Percentiles rank a stretch among this genome's conserved stretches.
Evolutionary conservation across 2,329 filamentous ascomycete genomes (phyloP).

Genomic region (Arthrobotrys pseudoclavata): DNA sequence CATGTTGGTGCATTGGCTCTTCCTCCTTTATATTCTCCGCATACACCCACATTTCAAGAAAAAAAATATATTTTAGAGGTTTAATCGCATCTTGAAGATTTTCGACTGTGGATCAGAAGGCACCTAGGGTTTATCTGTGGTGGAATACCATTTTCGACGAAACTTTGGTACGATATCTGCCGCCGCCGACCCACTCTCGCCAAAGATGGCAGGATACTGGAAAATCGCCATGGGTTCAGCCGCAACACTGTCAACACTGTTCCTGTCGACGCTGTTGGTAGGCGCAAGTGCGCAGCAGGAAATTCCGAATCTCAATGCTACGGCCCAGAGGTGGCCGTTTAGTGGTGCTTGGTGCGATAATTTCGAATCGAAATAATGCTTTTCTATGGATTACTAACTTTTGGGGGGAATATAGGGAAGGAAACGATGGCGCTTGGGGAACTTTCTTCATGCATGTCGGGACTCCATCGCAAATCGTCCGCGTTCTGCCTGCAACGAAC

Average conservation of each 20-base stretch:
- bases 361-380: background rate
- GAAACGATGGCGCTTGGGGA: slow-evolving; percentile 53
- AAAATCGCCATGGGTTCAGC: slow-evolving; percentile 45
- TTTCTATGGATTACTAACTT: background rate
- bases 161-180: slow-evolving; percentile 4
- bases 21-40: slow-evolving; percentile 53
- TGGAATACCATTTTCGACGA: slow-evolving; percentile 3
- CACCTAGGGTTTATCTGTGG: background rate
- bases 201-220: slow-evolving; percentile 49
- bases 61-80: background rate
- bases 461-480: slow-evolving; percentile 52
- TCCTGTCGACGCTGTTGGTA: slow-evolving; percentile 32
- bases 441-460: slow-evolving; percentile 56
- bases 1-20: slow-evolving; percentile 7
- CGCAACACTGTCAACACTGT: slow-evolving; percentile 43
- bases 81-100: slow-evolving; percentile 9
- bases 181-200: slow-evolving; percentile 13
- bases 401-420: slow-evolving; percentile 26
- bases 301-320: slow-evolving; percentile 57
- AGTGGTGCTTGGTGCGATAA: slow-evolving; percentile 47
- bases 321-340: slow-evolving; percentile 37
- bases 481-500: slow-evolving; percentile 50
- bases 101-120: slow-evolving; percentile 1
- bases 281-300: slow-evolving; percentile 28
- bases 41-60: slow-evolving; percentile 23